These are phyloP conservation scores for Lentinula novae-zelandiae DNA, from an alignment of 1,284 basidiomycete genomes.

Conservation along the genomic window DNA sequence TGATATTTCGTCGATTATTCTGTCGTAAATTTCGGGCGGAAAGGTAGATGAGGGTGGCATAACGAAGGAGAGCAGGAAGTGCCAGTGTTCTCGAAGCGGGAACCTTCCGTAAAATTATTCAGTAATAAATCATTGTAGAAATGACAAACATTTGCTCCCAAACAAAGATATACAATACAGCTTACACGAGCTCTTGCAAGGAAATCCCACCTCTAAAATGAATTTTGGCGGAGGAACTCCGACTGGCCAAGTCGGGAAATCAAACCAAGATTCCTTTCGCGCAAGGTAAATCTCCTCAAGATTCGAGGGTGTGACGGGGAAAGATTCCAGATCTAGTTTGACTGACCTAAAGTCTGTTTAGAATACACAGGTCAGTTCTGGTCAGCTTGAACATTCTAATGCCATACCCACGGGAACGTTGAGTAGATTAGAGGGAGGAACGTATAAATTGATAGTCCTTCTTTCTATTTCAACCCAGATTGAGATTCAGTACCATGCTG, in stretches of 20 bases:
- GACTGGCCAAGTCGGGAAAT: background rate
- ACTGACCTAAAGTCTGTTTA: background rate
- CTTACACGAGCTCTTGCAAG: background rate
- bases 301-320: background rate
- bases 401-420: background rate
- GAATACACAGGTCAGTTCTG: background rate
- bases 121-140: background rate
- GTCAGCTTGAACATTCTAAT: background rate
- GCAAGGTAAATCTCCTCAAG: background rate
- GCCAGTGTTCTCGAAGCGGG: background rate
- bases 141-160: background rate
- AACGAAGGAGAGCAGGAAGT: background rate
- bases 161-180: background rate
- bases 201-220: background rate
- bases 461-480: background rate
- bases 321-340: background rate
- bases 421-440: background rate
- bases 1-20: slow-evolving; percentile 4
- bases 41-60: slow-evolving; percentile 1
- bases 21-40: slow-evolving; percentile 2
- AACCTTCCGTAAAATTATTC: background rate
- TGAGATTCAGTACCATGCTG: background rate
- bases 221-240: background rate
- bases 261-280: background rate
- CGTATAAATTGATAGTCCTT: background rate